Evolutionary conservation across 129 eudicot genomes (phyloP), one percentile per base, ranked within the genome.

Genomic region (Logfia minima): DNA sequence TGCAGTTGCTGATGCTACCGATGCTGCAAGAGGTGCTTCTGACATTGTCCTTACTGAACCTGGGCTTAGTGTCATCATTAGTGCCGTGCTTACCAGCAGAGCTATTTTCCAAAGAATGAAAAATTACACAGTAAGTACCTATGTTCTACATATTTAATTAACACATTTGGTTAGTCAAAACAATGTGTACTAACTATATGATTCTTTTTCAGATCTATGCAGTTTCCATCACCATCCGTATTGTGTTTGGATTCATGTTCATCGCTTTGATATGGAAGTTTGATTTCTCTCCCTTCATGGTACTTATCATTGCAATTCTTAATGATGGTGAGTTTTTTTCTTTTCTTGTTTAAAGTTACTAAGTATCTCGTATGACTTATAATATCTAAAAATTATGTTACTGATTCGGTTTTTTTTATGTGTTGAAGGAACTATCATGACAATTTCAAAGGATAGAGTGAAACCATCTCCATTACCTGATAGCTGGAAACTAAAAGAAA

Each of bases 1-100:
- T 63, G 92, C 96, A 1, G 96, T 90, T 59, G 89, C 92, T 64
- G 92, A 90, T 84, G 96, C 96, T 9, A 90, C 96, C 3, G 96
- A 90, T 78, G 96, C 96, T 29, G 92, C 96, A 59, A 72, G 96
- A 80, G 79, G 96, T 72, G 96, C 93, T 84, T 86, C 93, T 45
- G 93, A 88, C 62, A 88, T 88, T 37, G 93, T 88, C 74, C 85
- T 88, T 28, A 88, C 90, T 9, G 88, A 88, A 59, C 90, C 93
- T 1, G 90, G 93, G 0, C 90, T 86, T 32, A 86, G 88, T 75
- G 90, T 88, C 17, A 88, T 88, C 11, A 86, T 88, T 24, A 88
- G 93, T 72, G 93, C 93, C 8, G 90, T 88, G 52, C 80, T 88
- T 61, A 88, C 92, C 48, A 88, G 92, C 61, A 75, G 92, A 68